Conservation (phyloP, 345 rosid genomes). For the Adansonia digitata region DNA sequence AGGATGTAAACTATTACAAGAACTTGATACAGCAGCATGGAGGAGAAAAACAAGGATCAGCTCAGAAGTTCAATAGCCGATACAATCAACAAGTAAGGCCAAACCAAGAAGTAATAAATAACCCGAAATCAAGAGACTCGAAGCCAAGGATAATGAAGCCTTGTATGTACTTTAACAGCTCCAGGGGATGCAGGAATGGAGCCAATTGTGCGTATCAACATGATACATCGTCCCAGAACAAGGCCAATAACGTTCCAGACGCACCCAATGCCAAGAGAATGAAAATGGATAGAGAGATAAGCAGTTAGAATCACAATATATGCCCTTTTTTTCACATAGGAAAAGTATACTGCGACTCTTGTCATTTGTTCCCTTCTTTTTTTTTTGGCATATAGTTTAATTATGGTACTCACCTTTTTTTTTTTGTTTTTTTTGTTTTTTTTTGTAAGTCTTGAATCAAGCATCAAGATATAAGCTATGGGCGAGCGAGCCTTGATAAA, state of each 20-base stretch:
- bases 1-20: conserved; percentile 79
- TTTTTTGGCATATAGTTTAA: conserved; percentile 22
- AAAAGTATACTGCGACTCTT: conserved; percentile 14
- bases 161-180: conserved; percentile 79
- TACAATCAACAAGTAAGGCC: conserved; percentile 37
- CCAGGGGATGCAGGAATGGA: conserved; percentile 90
- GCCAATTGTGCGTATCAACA: conserved; percentile 83
- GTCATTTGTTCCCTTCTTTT: not conserved
- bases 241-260: conserved; percentile 44
- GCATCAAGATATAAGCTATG: conserved; percentile 1
- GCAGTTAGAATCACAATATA: conserved; percentile 36
- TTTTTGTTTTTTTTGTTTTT: not conserved
- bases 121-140: conserved; percentile 49
- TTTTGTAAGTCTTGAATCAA: not conserved
- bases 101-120: conserved; percentile 50
- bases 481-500: conserved; percentile 11
- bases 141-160: conserved; percentile 85
- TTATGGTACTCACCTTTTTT: not conserved
- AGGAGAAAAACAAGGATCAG: conserved; percentile 54
- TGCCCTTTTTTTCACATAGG: conserved; percentile 12
- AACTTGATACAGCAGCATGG: conserved; percentile 98
- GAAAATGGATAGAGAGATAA: conserved; percentile 86
- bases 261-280: conserved; percentile 66
- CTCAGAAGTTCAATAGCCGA: conserved; percentile 42
- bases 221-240: conserved; percentile 52